Conservation (phyloP, 2,329 filamentous ascomycete species). For the Diaporthe sp. region DNA sequence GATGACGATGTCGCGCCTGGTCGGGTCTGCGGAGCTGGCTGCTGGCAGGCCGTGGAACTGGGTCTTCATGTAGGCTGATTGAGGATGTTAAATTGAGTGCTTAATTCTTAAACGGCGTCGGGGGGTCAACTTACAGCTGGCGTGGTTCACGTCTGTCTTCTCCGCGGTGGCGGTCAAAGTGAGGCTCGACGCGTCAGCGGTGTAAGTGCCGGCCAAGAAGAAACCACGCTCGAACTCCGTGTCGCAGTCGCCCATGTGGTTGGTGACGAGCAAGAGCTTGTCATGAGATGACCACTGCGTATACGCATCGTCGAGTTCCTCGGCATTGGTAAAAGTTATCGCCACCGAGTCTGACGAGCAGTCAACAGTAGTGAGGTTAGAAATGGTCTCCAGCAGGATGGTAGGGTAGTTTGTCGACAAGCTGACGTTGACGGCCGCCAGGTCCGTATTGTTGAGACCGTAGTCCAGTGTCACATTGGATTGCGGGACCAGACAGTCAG, state of each 20-base stretch:
- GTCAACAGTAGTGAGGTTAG: constrained; percentile 22
- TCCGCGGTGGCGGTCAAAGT: constrained; percentile 23
- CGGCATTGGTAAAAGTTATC: constrained; percentile 25
- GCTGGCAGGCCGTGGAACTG: constrained; percentile 33
- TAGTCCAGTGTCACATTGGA: constrained; percentile 28
- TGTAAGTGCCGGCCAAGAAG: constrained; percentile 29
- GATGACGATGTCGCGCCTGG: constrained; percentile 20
- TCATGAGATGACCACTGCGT: constrained; percentile 29
- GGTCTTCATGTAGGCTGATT: constrained; percentile 33
- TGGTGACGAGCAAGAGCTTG: constrained; percentile 32
- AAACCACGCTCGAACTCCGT: constrained; percentile 34
- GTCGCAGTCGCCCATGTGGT: constrained; percentile 35
- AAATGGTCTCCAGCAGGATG: constrained; percentile 34
- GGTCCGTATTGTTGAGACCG: constrained; percentile 22
- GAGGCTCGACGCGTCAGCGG: not conserved
- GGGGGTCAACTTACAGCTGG: constrained; percentile 1
- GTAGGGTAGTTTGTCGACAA: constrained; percentile 11
- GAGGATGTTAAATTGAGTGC: not conserved
- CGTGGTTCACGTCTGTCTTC: constrained; percentile 18
- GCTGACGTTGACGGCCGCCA: constrained; percentile 28
- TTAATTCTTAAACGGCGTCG: too few relatives aligned
- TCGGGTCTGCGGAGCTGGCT: constrained; percentile 10
- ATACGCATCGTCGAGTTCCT: constrained; percentile 19
- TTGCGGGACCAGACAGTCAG: constrained; percentile 1
- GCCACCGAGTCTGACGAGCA: constrained; percentile 26